These are phyloP conservation scores for Hypoxylon fragiforme DNA, from an alignment of 495 filamentous ascomycete genomes.

Conservation along the genomic window DNA sequence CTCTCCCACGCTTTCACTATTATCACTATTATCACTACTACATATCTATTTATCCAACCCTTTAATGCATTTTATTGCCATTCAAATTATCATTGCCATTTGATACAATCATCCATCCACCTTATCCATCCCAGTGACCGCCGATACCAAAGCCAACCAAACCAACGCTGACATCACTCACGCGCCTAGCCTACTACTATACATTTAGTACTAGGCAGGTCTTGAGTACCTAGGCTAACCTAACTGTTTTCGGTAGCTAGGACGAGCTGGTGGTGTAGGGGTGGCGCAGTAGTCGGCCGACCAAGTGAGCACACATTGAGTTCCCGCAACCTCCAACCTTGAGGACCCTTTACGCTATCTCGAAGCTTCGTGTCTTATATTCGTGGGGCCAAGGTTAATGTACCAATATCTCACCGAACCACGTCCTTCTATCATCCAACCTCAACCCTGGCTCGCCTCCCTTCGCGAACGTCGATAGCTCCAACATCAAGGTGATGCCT, in stretches of 20 bases:
- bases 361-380: constrained; percentile 6
- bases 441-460: not conserved
- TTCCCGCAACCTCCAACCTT: not conserved
- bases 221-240: constrained; percentile 1
- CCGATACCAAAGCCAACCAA: constrained; percentile 3
- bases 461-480: constrained; percentile 10
- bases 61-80: constrained; percentile 5
- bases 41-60: too few species aligned
- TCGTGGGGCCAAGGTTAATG: constrained; percentile 19
- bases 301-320: not conserved
- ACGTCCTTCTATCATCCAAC: constrained; percentile 13
- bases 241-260: not conserved
- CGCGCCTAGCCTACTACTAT: constrained; percentile 24
- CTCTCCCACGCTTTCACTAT: too few species aligned
- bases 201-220: too few species aligned
- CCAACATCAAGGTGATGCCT: constrained; percentile 11
- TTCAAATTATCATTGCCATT: not conserved
- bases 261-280: constrained; percentile 24
- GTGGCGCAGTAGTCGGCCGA: constrained; percentile 29
- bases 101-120: not conserved
- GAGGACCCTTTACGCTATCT: constrained; percentile 4
- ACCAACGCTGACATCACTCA: constrained; percentile 27
- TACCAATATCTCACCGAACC: constrained; percentile 15
- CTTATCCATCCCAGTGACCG: constrained; percentile 1
- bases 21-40: too few species aligned